These are phyloP conservation scores for Cryphonectria naterciae DNA, from an alignment of 2,329 filamentous ascomycete species.

Conservation along the genomic window DNA sequence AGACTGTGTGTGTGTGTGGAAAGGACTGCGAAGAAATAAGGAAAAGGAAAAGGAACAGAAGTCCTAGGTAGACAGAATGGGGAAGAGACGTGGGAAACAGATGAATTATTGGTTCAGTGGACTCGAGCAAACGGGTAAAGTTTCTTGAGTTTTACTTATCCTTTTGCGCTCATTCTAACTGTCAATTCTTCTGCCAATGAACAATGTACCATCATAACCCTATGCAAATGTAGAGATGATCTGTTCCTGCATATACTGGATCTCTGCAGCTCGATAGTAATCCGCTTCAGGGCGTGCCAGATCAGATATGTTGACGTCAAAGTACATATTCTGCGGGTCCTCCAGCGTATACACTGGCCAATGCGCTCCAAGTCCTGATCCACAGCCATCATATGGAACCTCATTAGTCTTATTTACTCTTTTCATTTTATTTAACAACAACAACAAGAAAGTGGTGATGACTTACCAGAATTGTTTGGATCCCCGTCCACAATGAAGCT, in stretches of 20 bases:
- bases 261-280: slow-evolving; percentile 46
- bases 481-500: slow-evolving; percentile 51
- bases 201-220: background rate
- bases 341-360: slow-evolving; percentile 51
- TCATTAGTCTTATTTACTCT: background rate
- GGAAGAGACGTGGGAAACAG: background rate
- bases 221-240: slow-evolving; percentile 13
- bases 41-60: background rate
- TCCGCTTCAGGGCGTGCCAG: slow-evolving; percentile 48
- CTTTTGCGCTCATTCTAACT: background rate
- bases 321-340: slow-evolving; percentile 51
- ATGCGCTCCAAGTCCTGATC: slow-evolving; percentile 14
- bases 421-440: background rate
- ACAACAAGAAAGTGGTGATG: background rate
- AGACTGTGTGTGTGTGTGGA: too few species aligned
- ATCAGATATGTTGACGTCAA: slow-evolving; percentile 51
- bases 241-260: slow-evolving; percentile 41
- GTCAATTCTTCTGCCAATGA: background rate
- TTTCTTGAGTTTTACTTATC: background rate
- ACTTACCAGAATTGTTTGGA: slow-evolving; percentile 43
- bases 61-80: background rate
- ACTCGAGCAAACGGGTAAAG: background rate
- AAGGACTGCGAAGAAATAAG: background rate
- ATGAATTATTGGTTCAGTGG: background rate
- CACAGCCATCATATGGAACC: background rate